Conservation (phyloP, 2,329 filamentous ascomycete genomes). For the Neonectria hederae region DNA sequence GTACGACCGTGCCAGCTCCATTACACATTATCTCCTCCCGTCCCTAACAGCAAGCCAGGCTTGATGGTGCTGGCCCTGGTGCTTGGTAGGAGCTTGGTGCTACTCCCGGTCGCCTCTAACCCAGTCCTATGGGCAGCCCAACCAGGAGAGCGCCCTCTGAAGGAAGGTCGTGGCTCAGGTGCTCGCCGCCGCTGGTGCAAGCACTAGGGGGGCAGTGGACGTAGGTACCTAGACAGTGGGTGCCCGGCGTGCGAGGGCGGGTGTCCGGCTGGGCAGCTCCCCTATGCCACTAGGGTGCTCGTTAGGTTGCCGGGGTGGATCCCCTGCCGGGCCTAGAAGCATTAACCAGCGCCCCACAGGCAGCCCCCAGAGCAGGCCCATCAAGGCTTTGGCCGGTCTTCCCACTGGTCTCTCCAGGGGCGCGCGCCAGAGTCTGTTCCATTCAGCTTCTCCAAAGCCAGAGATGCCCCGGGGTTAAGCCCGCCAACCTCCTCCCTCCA, state of each 20-base stretch:
- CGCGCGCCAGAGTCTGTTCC: slow-evolving; percentile 9
- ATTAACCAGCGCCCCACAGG: background rate
- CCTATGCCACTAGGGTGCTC: slow-evolving; percentile 6
- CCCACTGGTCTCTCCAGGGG: slow-evolving; percentile 4
- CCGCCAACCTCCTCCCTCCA: slow-evolving; percentile 4
- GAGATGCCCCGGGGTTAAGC: background rate
- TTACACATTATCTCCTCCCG: slow-evolving; percentile 14
- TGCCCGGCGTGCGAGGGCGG: background rate
- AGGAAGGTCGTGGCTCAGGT: background rate
- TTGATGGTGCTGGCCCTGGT: slow-evolving; percentile 32
- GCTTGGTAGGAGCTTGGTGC: slow-evolving; percentile 34
- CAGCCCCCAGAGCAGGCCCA: slow-evolving; percentile 10
- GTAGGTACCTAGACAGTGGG: too few relatives aligned
- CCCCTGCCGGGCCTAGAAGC: slow-evolving; percentile 5
- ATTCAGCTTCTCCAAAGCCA: background rate
- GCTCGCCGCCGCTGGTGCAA: background rate
- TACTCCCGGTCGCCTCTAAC: slow-evolving; percentile 17
- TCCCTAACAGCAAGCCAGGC: slow-evolving; percentile 32
- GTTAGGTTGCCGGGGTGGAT: slow-evolving; percentile 8
- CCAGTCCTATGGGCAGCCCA: slow-evolving; percentile 8
- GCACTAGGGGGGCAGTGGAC: background rate
- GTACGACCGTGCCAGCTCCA: slow-evolving; percentile 40
- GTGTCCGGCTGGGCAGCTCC: background rate
- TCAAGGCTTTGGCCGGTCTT: slow-evolving; percentile 1
- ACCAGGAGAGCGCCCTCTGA: background rate